Conservation (phyloP, 2,329 filamentous ascomycete genomes). For the Apiospora koreana region DNA sequence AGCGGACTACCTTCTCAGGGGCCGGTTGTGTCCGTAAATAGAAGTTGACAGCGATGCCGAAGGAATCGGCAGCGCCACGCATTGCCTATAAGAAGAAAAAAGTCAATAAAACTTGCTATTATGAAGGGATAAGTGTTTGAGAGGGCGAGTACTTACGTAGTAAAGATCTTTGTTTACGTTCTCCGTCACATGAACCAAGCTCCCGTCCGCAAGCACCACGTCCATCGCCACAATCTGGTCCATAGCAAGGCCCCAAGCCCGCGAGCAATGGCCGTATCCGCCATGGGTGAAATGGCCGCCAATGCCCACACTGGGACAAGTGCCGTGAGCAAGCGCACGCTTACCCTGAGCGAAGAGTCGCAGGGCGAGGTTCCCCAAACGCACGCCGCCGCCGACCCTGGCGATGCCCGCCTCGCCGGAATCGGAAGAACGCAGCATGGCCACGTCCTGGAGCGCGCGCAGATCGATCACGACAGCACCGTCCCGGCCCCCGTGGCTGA, state of each 20-base stretch:
- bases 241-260: slow-evolving; percentile 51
- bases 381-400: slow-evolving; percentile 40
- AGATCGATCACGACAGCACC: slow-evolving; percentile 38
- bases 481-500: slow-evolving; percentile 38
- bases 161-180: slow-evolving; percentile 48
- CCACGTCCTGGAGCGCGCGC: slow-evolving; percentile 28
- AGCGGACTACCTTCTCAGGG: slow-evolving; percentile 33
- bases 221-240: slow-evolving; percentile 50
- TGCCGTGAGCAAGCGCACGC: slow-evolving; percentile 44
- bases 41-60: slow-evolving; percentile 40
- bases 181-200: slow-evolving; percentile 43
- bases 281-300: slow-evolving; percentile 50
- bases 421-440: slow-evolving; percentile 1
- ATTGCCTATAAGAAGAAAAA: slow-evolving; percentile 22
- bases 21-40: slow-evolving; percentile 34
- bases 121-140: too few species aligned
- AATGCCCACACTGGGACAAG: slow-evolving; percentile 46
- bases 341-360: slow-evolving; percentile 35
- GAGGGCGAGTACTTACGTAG: slow-evolving; percentile 27
- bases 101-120: too few species aligned
- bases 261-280: slow-evolving; percentile 43
- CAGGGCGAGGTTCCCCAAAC: slow-evolving; percentile 44
- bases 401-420: slow-evolving; percentile 22
- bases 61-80: slow-evolving; percentile 41
- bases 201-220: slow-evolving; percentile 49